Base-by-base conservation (phyloP, 371 early-diverging fungal species). In the Catenaria anguillulae region DNA sequence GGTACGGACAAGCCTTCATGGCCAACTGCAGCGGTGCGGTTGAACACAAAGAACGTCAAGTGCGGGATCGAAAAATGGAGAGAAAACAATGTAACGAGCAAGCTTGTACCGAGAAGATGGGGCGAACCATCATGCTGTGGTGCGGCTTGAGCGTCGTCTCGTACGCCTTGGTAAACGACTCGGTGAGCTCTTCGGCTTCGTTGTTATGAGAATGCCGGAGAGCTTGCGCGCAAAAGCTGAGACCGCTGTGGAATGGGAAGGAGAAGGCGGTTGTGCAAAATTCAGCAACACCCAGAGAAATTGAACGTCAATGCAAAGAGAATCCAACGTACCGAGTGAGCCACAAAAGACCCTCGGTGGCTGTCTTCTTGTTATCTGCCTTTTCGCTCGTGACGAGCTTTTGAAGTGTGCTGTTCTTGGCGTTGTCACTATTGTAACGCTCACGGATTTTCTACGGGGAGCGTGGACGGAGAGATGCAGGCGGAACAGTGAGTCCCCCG, bases 301-400 rank as follows among this genome's bases (percentile, higher is more conserved):
- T 6, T 37, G 0, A n/a, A 24, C 23, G 33, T 10, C 0, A 24
- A 24, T 15, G 56, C 0, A 4, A 34, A 0, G 29, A 34, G 10
- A 36, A 40, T 4, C 8, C 17, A 10, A 36, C 68, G 63, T 79
- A 84, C 86, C 92, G 80, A 66, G 85, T 88, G 58, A 96, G 77
- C 97, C 97, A 96, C 65, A 96, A 73, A 29, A 96, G 77, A 5
- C 90, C 93, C 68, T 90, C 89, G n/a, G 92, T 88, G 40, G 92
- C 95, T 15, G 77, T 77, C 62, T 84, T 78, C 71, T 84, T 85
- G 72, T 86, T 84, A 64, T 82, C 82, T 4, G 82, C 77, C 10
- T 60, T 15, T 71, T 96, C 94, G 24, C 75, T 80, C 8, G 73
- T 68, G 60, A 89, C 84, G 48, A 96, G 73, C 55, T 78, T 78